Evolutionary conservation across 2,329 filamentous ascomycete species (phyloP), one percentile per base, ranked within the genome.

Genomic region (Xylogone sp.): DNA sequence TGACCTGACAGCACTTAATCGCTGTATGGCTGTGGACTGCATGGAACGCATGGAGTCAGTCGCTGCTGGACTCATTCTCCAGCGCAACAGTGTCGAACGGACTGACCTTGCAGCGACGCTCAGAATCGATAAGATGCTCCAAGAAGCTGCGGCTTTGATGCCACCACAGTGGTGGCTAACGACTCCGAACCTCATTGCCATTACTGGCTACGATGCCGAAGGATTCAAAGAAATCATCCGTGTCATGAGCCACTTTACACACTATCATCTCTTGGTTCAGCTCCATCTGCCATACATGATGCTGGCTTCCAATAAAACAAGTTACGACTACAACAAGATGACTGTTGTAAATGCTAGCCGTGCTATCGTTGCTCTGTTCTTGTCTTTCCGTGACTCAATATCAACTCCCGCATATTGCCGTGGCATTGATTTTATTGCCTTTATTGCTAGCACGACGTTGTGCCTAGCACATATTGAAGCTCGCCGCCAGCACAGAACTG

Each of bases 11-110:
- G 56, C 55, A 2, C 59, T 66, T 2, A 58, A 61, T 13, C 52
- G 57, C 3, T 69, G 73, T 42, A 64, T 67, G 1, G 68, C 69
- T 1, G 64, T 68, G 34, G 76, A 78, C 42, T 66, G 62, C 2
- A 65, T 82, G 9, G 74, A 75, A 53, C 72, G 71, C 50, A 62
- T 70, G 0, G 74, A 79, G 49, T 69, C 71, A 1, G 61, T 69
- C 3, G 62, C 71, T 12, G 66, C 67, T 3, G 64, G 57, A 7
- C 63, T 60, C 2, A 71, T 77, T 13, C 54, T 74, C 1, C 62
- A 70, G 46, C 69, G 71, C 12, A 71, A 72, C 48, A 13, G 27
- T 8, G 50, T 56, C 27, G 46, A 43, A 42, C 24, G 49, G 5
- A 46, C 61, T 12, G 61, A 67, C 48, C 54, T 67, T 43, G 52